These are phyloP conservation scores for Corymbia maculata DNA, from an alignment of 345 rosid species.

Conservation along the genomic window DNA sequence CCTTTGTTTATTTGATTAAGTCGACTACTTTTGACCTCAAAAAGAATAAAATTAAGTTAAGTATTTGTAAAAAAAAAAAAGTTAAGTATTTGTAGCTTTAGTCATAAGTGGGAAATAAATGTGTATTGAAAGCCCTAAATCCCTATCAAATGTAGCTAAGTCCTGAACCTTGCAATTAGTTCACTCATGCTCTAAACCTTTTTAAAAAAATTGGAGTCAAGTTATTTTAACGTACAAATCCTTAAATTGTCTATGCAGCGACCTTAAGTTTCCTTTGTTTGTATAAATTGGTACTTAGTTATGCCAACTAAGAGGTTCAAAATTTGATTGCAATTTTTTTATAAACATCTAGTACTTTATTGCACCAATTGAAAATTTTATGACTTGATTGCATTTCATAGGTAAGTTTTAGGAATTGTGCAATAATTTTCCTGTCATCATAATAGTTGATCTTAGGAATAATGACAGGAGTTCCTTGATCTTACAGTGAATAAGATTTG, in stretches of 20 bases:
- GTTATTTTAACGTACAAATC: fast-evolving
- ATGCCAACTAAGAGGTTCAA: fast-evolving
- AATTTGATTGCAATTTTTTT: no score
- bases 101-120: not conserved
- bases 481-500: fast-evolving
- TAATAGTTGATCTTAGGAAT: not conserved
- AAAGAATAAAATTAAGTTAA: no score
- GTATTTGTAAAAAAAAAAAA: not conserved
- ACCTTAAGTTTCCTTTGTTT: fast-evolving
- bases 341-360: not conserved
- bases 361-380: not conserved
- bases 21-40: not conserved
- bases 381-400: fast-evolving
- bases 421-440: fast-evolving
- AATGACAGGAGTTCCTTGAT: not conserved
- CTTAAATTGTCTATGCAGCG: fast-evolving
- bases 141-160: fast-evolving
- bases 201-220: fast-evolving
- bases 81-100: not conserved
- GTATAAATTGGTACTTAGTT: not conserved
- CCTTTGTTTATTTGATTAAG: fast-evolving
- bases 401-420: fast-evolving
- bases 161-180: not conserved
- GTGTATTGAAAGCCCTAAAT: fast-evolving
- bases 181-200: not conserved